Conservation (phyloP, 129 eudicot species). For the Pseudognaphalium luteoalbum region DNA sequence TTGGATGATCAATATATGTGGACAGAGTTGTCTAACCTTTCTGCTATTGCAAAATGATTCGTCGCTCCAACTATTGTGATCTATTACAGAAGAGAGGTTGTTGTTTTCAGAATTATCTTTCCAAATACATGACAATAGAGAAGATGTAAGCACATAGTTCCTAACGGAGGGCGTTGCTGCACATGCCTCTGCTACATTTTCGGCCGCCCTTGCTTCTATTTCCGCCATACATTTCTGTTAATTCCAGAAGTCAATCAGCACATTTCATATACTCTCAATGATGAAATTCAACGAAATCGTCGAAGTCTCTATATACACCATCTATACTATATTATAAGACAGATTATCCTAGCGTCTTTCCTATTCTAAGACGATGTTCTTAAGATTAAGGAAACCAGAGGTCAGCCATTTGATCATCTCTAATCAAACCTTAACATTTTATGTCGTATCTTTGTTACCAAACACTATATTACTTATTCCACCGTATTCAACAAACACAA, state of each 20-base stretch:
- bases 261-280: constrained; percentile 12
- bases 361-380: background rate
- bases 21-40: constrained; percentile 46
- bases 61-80: constrained; percentile 72
- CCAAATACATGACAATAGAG: constrained; percentile 75
- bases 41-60: constrained; percentile 58
- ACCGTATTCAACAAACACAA: too few species aligned
- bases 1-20: background rate
- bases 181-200: constrained; percentile 66
- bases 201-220: constrained; percentile 60
- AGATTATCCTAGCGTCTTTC: background rate
- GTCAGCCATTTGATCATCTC: too few species aligned
- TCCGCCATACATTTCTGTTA: constrained; percentile 75
- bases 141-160: constrained; percentile 68
- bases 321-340: background rate
- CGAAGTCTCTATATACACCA: background rate
- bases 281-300: background rate
- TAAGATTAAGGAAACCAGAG: too few species aligned
- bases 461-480: too few species aligned
- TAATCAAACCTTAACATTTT: too few species aligned
- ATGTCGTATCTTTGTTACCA: too few species aligned
- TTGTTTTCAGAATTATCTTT: constrained; percentile 35
- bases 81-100: constrained; percentile 35
- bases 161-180: constrained; percentile 59
- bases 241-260: constrained; percentile 9